Percentiles rank a stretch among this genome's conserved stretches.
Evolutionary conservation across 2,329 filamentous ascomycete species (phyloP).

Genomic region (Pseudogymnoascus sp.): DNA sequence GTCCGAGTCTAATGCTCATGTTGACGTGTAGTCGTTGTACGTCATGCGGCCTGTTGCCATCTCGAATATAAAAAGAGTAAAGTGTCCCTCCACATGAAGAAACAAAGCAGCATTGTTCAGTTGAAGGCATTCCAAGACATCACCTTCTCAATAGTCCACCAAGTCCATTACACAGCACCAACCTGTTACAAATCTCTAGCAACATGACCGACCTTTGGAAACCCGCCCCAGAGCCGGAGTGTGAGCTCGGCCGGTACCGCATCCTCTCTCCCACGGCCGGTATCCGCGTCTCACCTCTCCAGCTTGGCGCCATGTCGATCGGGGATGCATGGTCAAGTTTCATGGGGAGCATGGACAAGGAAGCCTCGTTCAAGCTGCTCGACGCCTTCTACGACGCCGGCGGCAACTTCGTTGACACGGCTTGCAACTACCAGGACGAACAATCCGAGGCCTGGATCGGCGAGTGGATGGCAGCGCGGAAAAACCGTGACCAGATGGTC

Average conservation of each 20-base stretch:
- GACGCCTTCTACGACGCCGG: slow-evolving; percentile 50
- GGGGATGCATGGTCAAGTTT: slow-evolving; percentile 44
- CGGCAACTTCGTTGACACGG: slow-evolving; percentile 63
- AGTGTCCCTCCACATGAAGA: not conserved
- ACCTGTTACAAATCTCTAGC: not conserved
- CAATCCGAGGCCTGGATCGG: slow-evolving; percentile 60
- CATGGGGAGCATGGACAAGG: slow-evolving; percentile 49
- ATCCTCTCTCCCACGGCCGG: slow-evolving; percentile 59
- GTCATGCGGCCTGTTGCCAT: not conserved
- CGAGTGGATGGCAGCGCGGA: slow-evolving; percentile 60
- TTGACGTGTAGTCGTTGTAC: not conserved
- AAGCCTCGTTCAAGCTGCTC: slow-evolving; percentile 47
- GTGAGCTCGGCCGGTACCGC: slow-evolving; percentile 57
- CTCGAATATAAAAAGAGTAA: not conserved
- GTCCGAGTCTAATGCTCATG: not conserved
- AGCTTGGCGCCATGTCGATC: slow-evolving; percentile 60
- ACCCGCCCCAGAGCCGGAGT: slow-evolving; percentile 47
- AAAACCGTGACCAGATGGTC: slow-evolving; percentile 63
- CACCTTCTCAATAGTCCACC: not conserved
- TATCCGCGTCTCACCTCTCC: slow-evolving; percentile 58
- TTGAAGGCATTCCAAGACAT: not conserved
- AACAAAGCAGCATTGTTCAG: not conserved
- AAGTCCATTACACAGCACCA: not conserved
- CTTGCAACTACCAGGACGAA: slow-evolving; percentile 51
- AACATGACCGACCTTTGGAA: slow-evolving; percentile 15